A percentile compares a stretch with the other conserved stretches of the same genome.
Evolutionary conservation across 441 rosid genomes (phyloP).

Genomic region (Erysimum cheiri): DNA sequence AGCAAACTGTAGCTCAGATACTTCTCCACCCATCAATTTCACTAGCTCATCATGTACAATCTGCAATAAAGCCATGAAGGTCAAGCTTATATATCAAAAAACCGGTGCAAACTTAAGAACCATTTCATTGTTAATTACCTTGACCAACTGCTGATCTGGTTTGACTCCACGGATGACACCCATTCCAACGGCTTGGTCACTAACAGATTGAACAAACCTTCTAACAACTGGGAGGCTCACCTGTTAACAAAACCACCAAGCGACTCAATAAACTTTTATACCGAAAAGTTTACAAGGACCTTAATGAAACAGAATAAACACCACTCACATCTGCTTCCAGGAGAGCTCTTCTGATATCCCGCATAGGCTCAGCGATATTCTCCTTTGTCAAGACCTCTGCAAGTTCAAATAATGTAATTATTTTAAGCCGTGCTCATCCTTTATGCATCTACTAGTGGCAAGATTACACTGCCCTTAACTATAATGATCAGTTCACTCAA

Average conservation of each 20-base stretch:
- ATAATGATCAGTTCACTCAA: background rate
- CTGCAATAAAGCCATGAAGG: slow-evolving; percentile 46
- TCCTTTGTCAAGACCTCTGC: slow-evolving; percentile 95
- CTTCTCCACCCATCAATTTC: slow-evolving; percentile 98
- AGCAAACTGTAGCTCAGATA: slow-evolving; percentile 84
- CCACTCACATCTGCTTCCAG: slow-evolving; percentile 96
- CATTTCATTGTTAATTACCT: slow-evolving; percentile 51
- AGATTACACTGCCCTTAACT: slow-evolving; percentile 7
- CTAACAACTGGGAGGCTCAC: slow-evolving; percentile 99
- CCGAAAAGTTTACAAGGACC: background rate
- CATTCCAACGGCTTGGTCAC: slow-evolving; percentile 91
- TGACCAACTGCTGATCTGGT: slow-evolving; percentile 97
- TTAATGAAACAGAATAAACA: background rate
- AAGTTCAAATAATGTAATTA: slow-evolving; percentile 37
- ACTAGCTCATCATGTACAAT: slow-evolving; percentile 91
- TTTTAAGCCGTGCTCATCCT: slow-evolving; percentile 11
- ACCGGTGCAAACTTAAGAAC: slow-evolving; percentile 4
- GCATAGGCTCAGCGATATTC: slow-evolving; percentile 91
- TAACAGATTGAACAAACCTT: slow-evolving; percentile 91
- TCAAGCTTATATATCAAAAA: slow-evolving; percentile 15
- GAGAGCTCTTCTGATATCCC: slow-evolving; percentile 96
- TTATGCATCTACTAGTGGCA: background rate
- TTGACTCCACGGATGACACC: slow-evolving; percentile 88
- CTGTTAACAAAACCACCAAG: slow-evolving; percentile 51
- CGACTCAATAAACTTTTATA: slow-evolving; percentile 3